phyloP scores from a whole-genome alignment of 176 grass and related monocot genomes.

The Musa schizocarpa region DNA sequence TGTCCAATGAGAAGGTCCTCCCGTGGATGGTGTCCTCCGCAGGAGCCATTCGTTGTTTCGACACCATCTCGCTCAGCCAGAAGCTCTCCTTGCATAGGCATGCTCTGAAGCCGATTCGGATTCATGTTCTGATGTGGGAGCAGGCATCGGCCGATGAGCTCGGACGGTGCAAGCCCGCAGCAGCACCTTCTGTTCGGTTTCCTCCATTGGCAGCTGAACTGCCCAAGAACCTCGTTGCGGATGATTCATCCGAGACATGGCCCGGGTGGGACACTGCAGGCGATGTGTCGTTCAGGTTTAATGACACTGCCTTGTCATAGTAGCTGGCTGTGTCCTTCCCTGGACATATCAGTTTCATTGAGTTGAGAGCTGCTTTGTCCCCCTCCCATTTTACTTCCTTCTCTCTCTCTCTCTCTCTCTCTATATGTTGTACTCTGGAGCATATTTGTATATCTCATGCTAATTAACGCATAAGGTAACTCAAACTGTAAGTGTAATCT shows the following conservation, averaged over 20 bases:
- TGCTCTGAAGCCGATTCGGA: constrained; percentile 44
- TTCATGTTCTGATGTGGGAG: constrained; percentile 67
- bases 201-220: constrained; percentile 12
- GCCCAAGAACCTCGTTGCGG: constrained; percentile 12
- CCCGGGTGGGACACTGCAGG: constrained; percentile 35
- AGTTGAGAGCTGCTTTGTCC: too few species aligned
- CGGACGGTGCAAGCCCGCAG: not conserved
- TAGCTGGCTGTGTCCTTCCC: too few species aligned
- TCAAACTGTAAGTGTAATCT: too few species aligned
- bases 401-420: too few species aligned
- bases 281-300: constrained; percentile 49
- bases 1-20: constrained; percentile 69
- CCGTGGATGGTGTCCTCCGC: constrained; percentile 66
- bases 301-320: constrained; percentile 26
- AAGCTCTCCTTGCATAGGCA: constrained; percentile 68
- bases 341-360: too few species aligned
- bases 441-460: too few species aligned
- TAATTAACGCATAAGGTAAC: too few species aligned
- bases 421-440: too few species aligned
- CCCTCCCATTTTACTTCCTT: too few species aligned
- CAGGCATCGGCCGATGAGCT: not conserved
- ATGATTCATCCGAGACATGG: constrained; percentile 9
- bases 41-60: constrained; percentile 64
- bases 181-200: not conserved
- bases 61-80: constrained; percentile 85